Evolutionary conservation across 2,329 filamentous ascomycete genomes (phyloP), one percentile per base, ranked within the genome.

Genomic region (Penicillium sclerotigenum): DNA sequence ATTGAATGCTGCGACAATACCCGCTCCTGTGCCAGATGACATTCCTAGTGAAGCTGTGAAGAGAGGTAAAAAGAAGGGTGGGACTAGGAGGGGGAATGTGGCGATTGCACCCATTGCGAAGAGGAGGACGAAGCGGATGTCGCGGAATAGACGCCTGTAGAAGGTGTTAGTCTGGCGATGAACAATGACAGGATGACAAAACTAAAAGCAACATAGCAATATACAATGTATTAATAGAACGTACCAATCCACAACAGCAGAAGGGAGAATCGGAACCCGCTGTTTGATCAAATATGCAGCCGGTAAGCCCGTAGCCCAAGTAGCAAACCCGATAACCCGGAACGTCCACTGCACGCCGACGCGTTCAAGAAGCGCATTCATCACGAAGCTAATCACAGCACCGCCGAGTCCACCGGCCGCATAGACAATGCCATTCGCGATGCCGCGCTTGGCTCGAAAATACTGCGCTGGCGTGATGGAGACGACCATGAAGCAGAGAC

Each of bases 41-140:
- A 87, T 71, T 0, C 81, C 81, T n/a, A 87, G 73, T 0, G 82
- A 81, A 4, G 75, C 71, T 28, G 77, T 77, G 61, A 84, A 85
- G 0, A 85, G 71, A 0, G 83, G 83, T 0, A 86, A 70, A 65
- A 86, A 86, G 71, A 84, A 87, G 0, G 83, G 81, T 0, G 83
- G 82, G 0, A 86, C 83, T 54, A 85, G 79, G 16, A 86, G 76
- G 0, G 83, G 80, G 59, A 87, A 87, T 1, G 81, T 85, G 1
- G 77, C 83, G 10, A 86, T 75, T 0, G 77, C 80, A 0, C 81
- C 80, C 5, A 79, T 78, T 4, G 81, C 62, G 63, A 86, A 85
- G 26, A 87, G 68, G 2, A 80, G 67, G 6, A 74, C 60, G 66
- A 86, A 86, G 10, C 75, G 77, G 22, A 77, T 54, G 52, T 83